phyloP scores from a whole-genome alignment of 2,329 filamentous ascomycete genomes.

The Coleophoma cylindrospora region DNA sequence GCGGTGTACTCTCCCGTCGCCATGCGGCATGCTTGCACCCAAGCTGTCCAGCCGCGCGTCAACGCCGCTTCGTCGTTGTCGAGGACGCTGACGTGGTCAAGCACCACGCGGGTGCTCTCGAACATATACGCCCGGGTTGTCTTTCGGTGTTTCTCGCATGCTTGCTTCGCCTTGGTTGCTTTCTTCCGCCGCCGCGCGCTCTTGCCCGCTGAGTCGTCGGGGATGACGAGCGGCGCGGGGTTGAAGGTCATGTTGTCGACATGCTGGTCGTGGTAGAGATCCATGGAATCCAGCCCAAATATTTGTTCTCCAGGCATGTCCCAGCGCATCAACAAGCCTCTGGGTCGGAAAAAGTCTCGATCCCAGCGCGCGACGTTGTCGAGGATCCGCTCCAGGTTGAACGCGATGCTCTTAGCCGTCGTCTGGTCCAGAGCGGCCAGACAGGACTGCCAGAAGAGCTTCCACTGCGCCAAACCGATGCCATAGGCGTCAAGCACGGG shows the following conservation, averaged over 20 bases:
- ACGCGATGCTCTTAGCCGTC: conserved; percentile 2
- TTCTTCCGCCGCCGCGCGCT: background rate
- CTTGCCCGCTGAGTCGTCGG: no score
- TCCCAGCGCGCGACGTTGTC: conserved; percentile 12
- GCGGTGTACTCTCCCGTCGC: background rate
- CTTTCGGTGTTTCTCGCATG: background rate
- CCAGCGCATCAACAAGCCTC: conserved; percentile 13
- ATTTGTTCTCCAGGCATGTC: conserved; percentile 19
- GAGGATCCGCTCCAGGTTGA: conserved; percentile 10
- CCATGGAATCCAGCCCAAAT: conserved; percentile 16
- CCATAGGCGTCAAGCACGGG: conserved; percentile 5
- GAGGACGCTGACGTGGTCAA: conserved; percentile 11
- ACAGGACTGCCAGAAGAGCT: conserved; percentile 2
- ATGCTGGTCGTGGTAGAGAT: conserved; percentile 11
- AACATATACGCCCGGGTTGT: conserved; percentile 5
- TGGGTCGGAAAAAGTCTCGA: conserved; percentile 10
- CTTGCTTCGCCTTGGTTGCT: conserved; percentile 1
- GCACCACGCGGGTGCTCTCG: conserved; percentile 7
- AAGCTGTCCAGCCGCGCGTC: conserved; percentile 10
- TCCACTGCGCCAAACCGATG: conserved; percentile 8
- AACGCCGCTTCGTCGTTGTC: conserved; percentile 6
- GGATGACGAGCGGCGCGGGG: background rate
- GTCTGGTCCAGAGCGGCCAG: background rate
- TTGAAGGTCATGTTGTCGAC: conserved; percentile 5
- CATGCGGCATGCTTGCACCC: conserved; percentile 3